Conservation (phyloP, 371 early-diverging fungal genomes). For the Saksenaea vasiformis region DNA sequence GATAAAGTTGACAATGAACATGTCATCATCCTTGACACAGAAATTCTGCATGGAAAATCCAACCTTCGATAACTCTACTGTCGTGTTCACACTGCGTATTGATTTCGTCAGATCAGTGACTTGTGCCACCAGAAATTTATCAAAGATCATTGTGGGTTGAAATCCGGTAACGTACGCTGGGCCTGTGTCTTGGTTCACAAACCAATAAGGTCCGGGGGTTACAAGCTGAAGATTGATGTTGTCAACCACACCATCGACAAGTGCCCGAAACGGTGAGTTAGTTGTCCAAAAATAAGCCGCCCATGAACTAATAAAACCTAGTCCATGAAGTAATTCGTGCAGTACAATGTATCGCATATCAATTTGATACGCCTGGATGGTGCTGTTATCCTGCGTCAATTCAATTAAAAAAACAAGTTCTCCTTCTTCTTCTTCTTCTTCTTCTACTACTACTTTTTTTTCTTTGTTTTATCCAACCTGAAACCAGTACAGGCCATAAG, state of each 20-base stretch:
- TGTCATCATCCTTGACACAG: slow-evolving; percentile 39
- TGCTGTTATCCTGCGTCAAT: slow-evolving; percentile 27
- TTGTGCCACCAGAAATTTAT: slow-evolving; percentile 37
- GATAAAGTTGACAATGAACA: slow-evolving; percentile 50
- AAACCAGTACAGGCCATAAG: slow-evolving; percentile 45
- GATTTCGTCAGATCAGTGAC: slow-evolving; percentile 17
- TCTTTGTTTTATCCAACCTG: slow-evolving; percentile 18
- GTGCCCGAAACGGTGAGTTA: slow-evolving; percentile 36
- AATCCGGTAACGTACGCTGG: slow-evolving; percentile 48
- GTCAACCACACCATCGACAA: slow-evolving; percentile 42
- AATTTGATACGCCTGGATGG: slow-evolving; percentile 34
- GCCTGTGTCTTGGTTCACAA: slow-evolving; percentile 35
- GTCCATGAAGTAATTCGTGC: slow-evolving; percentile 47
- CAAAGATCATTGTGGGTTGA: slow-evolving; percentile 52
- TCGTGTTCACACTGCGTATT: not conserved
- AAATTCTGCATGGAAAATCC: slow-evolving; percentile 48
- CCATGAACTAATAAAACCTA: slow-evolving; percentile 50
- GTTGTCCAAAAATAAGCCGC: slow-evolving; percentile 49
- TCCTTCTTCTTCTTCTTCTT: not conserved
- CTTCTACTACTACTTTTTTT: not conserved
- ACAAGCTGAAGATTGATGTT: slow-evolving; percentile 33
- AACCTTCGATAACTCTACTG: slow-evolving; percentile 20
- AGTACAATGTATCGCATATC: slow-evolving; percentile 44
- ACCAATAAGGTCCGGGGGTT: slow-evolving; percentile 43
- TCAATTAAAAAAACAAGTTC: not conserved